Percentiles rank a stretch among this genome's conserved stretches.
These are phyloP conservation scores for Myxozyma melibiosi DNA, from an alignment of 805 yeast genomes.

Conservation along the genomic window DNA sequence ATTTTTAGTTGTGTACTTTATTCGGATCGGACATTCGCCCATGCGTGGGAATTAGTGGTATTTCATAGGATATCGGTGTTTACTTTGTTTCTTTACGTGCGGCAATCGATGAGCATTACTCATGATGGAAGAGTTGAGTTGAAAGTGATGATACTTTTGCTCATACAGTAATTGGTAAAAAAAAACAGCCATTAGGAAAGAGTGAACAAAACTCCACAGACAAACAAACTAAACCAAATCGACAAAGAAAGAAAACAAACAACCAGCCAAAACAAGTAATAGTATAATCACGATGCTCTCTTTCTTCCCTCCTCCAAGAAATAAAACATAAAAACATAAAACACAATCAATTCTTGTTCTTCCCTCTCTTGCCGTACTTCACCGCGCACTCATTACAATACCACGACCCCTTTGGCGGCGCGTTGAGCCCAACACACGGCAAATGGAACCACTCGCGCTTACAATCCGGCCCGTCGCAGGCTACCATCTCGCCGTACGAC, in stretches of 20 bases:
- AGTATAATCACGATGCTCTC: no score
- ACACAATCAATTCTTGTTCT: conserved; percentile 2
- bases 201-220: background rate
- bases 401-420: conserved; percentile 63
- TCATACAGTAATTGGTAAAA: no score
- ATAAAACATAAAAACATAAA: background rate
- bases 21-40: background rate
- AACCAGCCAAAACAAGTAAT: no score
- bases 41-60: no score
- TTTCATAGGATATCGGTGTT: no score
- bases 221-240: background rate
- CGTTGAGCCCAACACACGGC: conserved; percentile 83
- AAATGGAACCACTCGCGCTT: conserved; percentile 88
- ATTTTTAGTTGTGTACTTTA: background rate
- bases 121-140: no score
- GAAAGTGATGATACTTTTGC: no score
- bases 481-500: conserved; percentile 98
- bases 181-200: background rate
- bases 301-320: no score
- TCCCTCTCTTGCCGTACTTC: conserved; percentile 31
- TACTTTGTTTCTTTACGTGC: no score
- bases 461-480: conserved; percentile 93
- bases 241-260: no score
- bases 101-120: no score
- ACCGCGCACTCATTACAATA: conserved; percentile 60